Conservation (phyloP, 2,329 filamentous ascomycete genomes). For the Neofusicoccum sp. region DNA sequence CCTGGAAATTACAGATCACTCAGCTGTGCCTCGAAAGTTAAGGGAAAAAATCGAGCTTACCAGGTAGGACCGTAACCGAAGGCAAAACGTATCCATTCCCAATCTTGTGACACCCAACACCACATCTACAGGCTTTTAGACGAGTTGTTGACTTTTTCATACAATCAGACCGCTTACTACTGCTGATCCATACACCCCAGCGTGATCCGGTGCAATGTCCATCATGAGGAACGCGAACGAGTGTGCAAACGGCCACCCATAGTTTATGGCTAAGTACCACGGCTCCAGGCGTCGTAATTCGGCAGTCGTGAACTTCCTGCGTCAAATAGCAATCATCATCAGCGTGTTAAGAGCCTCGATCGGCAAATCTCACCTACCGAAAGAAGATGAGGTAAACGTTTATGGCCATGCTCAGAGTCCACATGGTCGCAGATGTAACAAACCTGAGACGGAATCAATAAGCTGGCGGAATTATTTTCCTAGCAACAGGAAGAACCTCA, state of each 20-base stretch:
- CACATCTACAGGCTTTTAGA: slow-evolving; percentile 54
- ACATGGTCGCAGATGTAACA: slow-evolving; percentile 71
- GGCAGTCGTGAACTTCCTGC: slow-evolving; percentile 60
- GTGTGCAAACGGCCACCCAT: slow-evolving; percentile 71
- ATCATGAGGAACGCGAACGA: slow-evolving; percentile 68
- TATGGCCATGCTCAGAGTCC: slow-evolving; percentile 77
- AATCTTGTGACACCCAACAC: slow-evolving; percentile 72
- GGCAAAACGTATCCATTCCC: slow-evolving; percentile 69
- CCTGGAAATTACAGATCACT: background rate
- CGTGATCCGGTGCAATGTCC: slow-evolving; percentile 43
- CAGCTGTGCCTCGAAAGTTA: no score
- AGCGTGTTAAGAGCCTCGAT: background rate
- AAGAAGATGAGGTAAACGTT: slow-evolving; percentile 77
- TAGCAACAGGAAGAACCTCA: slow-evolving; percentile 43
- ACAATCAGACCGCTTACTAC: slow-evolving; percentile 43
- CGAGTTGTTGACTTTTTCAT: background rate
- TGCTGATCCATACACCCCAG: slow-evolving; percentile 70
- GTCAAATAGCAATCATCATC: background rate
- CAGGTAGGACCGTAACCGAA: slow-evolving; percentile 73
- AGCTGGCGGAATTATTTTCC: slow-evolving; percentile 17
- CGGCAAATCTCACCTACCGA: slow-evolving; percentile 47
- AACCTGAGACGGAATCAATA: slow-evolving; percentile 55
- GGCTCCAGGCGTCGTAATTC: slow-evolving; percentile 68
- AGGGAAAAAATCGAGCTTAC: slow-evolving; percentile 37
- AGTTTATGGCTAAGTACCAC: slow-evolving; percentile 67